A percentile compares a stretch with the other conserved stretches of the same genome.
These are phyloP conservation scores for Gynostemma pentaphyllum DNA, from an alignment of 306 rosid genomes.

Conservation along the genomic window DNA sequence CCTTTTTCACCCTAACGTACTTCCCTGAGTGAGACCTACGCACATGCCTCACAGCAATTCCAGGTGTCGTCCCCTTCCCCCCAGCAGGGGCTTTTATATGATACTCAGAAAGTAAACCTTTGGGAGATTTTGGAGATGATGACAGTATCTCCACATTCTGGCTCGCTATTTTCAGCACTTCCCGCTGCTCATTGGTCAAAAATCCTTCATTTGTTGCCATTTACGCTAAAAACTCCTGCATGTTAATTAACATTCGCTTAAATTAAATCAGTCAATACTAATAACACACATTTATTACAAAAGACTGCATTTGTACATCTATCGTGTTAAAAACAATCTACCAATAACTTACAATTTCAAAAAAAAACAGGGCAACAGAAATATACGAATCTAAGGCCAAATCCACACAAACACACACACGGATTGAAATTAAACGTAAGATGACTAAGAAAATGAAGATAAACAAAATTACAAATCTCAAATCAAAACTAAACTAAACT, in stretches of 20 bases:
- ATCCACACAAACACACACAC: background rate
- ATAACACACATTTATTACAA: background rate
- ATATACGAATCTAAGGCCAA: background rate
- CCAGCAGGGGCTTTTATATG: conserved; percentile 68
- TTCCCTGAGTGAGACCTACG: conserved; percentile 82
- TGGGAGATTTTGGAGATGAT: conserved; percentile 82
- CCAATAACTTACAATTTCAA: background rate
- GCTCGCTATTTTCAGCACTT: conserved; percentile 56
- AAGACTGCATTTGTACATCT: background rate
- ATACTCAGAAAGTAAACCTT: conserved; percentile 61
- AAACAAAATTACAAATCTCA: background rate
- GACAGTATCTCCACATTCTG: conserved; percentile 66
- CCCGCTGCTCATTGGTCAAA: conserved; percentile 85
- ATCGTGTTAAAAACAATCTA: background rate
- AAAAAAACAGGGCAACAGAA: background rate
- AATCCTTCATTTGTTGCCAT: conserved; percentile 94
- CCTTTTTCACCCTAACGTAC: conserved; percentile 69
- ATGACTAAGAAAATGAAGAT: background rate
- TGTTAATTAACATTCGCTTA: background rate
- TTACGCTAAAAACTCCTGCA: conserved; percentile 10
- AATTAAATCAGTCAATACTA: background rate
- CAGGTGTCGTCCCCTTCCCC: conserved; percentile 72
- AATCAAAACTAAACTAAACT: background rate
- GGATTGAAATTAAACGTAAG: background rate
- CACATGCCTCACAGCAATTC: conserved; percentile 66